phyloP scores from a whole-genome alignment of 768 basidiomycete species.

The Collybiopsis luxurians region DNA sequence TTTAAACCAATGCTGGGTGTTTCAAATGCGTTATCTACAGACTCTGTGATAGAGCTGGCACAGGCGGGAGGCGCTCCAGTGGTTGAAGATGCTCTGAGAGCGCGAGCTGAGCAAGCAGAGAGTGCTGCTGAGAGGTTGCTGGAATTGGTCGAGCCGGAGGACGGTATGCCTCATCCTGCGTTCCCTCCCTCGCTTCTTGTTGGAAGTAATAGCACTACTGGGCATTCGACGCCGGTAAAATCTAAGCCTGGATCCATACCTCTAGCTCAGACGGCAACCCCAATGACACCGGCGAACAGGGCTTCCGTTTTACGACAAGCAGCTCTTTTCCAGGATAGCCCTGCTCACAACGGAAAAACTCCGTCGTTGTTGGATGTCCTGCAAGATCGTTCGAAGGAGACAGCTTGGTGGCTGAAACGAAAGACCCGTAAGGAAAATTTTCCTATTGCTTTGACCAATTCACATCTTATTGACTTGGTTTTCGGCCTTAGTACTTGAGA shows the following conservation, averaged over 20 bases:
- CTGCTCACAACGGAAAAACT: slow-evolving; percentile 49
- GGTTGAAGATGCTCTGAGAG: slow-evolving; percentile 83
- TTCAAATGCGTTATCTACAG: slow-evolving; percentile 62
- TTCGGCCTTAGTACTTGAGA: slow-evolving; percentile 41
- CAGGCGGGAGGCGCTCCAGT: slow-evolving; percentile 41
- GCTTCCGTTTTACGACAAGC: slow-evolving; percentile 68
- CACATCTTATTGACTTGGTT: slow-evolving; percentile 6
- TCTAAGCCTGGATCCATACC: slow-evolving; percentile 35
- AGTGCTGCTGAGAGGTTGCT: slow-evolving; percentile 86
- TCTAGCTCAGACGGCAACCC: slow-evolving; percentile 33
- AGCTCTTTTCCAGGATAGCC: slow-evolving; percentile 81
- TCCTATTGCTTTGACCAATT: no score
- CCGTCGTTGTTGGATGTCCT: slow-evolving; percentile 69
- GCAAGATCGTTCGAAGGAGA: slow-evolving; percentile 64
- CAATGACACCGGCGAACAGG: slow-evolving; percentile 65
- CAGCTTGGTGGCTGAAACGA: slow-evolving; percentile 83
- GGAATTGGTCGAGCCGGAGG: slow-evolving; percentile 83
- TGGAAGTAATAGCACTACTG: slow-evolving; percentile 29
- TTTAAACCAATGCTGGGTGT: slow-evolving; percentile 46
- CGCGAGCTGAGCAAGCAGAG: slow-evolving; percentile 90
- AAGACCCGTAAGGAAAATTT: slow-evolving; percentile 53
- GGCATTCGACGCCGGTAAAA: slow-evolving; percentile 33
- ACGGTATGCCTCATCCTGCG: slow-evolving; percentile 45
- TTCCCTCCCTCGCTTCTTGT: slow-evolving; percentile 56
- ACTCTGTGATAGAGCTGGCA: slow-evolving; percentile 37